These are phyloP conservation scores for Boletus patriciae DNA, from an alignment of 768 basidiomycete genomes.

Conservation along the genomic window DNA sequence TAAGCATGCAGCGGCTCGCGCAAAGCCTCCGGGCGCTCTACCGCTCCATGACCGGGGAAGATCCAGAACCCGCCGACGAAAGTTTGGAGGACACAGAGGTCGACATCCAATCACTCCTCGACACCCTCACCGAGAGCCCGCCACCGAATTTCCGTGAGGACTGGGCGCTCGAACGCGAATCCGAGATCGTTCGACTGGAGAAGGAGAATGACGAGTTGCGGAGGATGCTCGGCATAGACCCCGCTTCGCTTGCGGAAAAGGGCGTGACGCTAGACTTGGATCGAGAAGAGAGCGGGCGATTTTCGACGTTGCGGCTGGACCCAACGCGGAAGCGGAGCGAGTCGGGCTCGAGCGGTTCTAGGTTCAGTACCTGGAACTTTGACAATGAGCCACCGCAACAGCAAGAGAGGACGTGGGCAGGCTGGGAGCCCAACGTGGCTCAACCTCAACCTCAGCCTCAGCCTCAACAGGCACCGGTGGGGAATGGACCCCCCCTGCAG, in stretches of 20 bases:
- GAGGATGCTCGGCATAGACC: constrained; percentile 72
- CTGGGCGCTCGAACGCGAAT: constrained; percentile 87
- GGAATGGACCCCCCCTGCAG: constrained; percentile 39
- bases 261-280: constrained; percentile 52
- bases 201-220: constrained; percentile 82
- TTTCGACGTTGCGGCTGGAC: constrained; percentile 23
- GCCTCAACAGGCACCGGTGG: constrained; percentile 31
- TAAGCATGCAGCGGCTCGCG: constrained; percentile 72
- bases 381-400: constrained; percentile 31
- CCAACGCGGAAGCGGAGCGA: constrained; percentile 28
- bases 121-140: constrained; percentile 42
- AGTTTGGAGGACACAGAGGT: constrained; percentile 34
- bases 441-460: constrained; percentile 34
- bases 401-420: constrained; percentile 16
- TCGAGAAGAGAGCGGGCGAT: constrained; percentile 46
- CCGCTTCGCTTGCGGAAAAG: constrained; percentile 48
- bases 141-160: constrained; percentile 54
- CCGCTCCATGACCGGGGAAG: constrained; percentile 67
- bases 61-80: constrained; percentile 34
- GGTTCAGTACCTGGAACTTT: constrained; percentile 28
- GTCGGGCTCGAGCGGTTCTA: constrained; percentile 23
- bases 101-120: constrained; percentile 45
- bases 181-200: constrained; percentile 79
- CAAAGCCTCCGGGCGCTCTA: constrained; percentile 70
- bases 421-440: constrained; percentile 29